A percentile compares a stretch with the other conserved stretches of the same genome.
Conservation (phyloP, 768 basidiomycete species). For the Lactifluus echinatus region DNA sequence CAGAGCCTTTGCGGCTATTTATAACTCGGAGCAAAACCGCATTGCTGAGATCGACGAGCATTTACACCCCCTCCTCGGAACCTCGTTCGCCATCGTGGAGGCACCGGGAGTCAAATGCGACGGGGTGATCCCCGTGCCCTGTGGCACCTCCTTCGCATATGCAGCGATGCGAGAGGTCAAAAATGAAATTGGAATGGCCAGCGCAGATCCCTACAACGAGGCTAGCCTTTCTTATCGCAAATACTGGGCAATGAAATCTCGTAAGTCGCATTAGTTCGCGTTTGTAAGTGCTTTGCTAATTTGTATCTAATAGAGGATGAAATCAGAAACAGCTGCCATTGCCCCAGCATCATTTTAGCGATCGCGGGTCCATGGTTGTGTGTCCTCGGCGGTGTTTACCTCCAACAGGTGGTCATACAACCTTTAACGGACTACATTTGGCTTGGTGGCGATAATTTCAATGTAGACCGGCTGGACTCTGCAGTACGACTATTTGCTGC, state of each 20-base stretch:
- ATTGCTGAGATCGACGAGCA: background rate
- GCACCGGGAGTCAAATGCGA: background rate
- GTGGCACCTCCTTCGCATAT: background rate
- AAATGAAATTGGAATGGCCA: background rate
- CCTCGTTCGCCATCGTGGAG: background rate
- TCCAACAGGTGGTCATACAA: slow-evolving; percentile 18
- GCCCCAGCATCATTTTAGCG: slow-evolving; percentile 20
- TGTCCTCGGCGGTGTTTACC: slow-evolving; percentile 22
- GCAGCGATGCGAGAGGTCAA: background rate
- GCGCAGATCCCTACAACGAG: background rate
- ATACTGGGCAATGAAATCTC: background rate
- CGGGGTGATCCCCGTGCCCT: background rate
- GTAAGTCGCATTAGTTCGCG: background rate
- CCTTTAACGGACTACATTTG: slow-evolving; percentile 18
- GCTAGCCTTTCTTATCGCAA: background rate
- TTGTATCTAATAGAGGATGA: background rate
- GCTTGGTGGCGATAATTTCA: background rate
- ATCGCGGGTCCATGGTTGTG: slow-evolving; percentile 20
- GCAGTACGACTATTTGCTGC: background rate
- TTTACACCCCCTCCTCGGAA: background rate
- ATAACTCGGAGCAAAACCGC: background rate
- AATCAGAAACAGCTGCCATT: slow-evolving; percentile 20
- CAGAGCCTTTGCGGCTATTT: background rate
- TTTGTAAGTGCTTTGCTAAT: background rate
- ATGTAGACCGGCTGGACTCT: background rate